Base-by-base conservation (phyloP, 2,329 filamentous ascomycete genomes). In the Penicillium sp. region DNA sequence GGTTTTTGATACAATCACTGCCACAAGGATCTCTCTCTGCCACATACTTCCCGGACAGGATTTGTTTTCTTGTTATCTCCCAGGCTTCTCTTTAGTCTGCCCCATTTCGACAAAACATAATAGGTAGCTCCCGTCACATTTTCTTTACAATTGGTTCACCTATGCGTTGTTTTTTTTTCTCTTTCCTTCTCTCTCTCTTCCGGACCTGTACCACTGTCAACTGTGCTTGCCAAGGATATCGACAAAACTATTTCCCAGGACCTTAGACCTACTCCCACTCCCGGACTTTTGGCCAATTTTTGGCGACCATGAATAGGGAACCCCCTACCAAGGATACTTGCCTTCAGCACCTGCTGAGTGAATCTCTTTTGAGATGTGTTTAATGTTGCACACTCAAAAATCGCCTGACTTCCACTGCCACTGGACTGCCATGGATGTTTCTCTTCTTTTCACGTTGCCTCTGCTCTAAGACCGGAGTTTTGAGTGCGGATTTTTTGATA, bases 101-200 rank as follows among this genome's bases (percentile, higher is more conserved):
- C 61, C 50, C 38, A 65, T 65, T 59, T 65, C 66, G 63, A 60
- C 65, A 61, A 62, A 68, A 68, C 66, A 69, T 55, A 71, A 69
- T 72, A 78, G 75, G 75, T 78, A 78, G 75, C 70, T 65, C 70
- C 73, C 73, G 67, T 68, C 64, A 69, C 65, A 62, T 67, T 73
- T 71, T 67, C 63, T 62, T 68, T 68, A 56, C 50, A 48, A 60
- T 58, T 67, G 45, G 41, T 56, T 61, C 52, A 62, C 62, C 63
- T 62, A 59, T 61, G 60, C 62, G 58, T 61, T 60, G 62, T 45
- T 64, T 59, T 58, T 54, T 58, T 43, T 56, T 50, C 55, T 2
- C 6, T 4, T 50, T 57, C 56, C 54, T 46, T 57, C 48, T 34
- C 48, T 57, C 56, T 57, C 36, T 53, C 58, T 29, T 38, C 52